A percentile compares a stretch with the other conserved stretches of the same genome.
phyloP scores from a whole-genome alignment of 164 flowering plant genomes.

The Vitis vinifera region DNA sequence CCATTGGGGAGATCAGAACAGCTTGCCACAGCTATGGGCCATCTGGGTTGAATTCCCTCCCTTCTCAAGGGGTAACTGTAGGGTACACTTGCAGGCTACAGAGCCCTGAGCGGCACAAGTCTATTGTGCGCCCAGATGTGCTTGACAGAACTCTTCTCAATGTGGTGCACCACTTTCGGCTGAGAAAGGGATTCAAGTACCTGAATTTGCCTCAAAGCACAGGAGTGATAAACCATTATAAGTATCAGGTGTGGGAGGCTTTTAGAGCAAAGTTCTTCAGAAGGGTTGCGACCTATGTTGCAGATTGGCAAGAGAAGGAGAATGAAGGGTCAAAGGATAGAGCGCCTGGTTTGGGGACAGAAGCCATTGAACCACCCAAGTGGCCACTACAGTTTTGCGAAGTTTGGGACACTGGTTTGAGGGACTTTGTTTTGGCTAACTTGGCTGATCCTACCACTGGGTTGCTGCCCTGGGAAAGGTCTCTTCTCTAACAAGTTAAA shows the following conservation, averaged over 20 bases:
- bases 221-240: conserved; percentile 77
- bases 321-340: conserved; percentile 86
- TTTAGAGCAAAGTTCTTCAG: conserved; percentile 78
- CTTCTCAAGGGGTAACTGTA: conserved; percentile 62
- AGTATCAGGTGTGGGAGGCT: conserved; percentile 89
- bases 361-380: conserved; percentile 81
- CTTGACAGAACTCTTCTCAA: conserved; percentile 60
- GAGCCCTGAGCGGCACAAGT: conserved; percentile 85
- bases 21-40: conserved; percentile 91
- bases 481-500: conserved; percentile 11
- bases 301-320: conserved; percentile 81
- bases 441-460: conserved; percentile 58
- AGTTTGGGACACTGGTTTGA: conserved; percentile 86
- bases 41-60: conserved; percentile 61
- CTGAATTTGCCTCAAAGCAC: conserved; percentile 49
- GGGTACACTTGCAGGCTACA: conserved; percentile 89
- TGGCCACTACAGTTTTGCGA: conserved; percentile 82
- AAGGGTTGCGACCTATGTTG: conserved; percentile 91
- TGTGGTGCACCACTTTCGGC: conserved; percentile 83
- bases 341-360: conserved; percentile 92
- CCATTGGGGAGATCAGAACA: conserved; percentile 76
- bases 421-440: conserved; percentile 65
- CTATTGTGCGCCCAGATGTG: conserved; percentile 66
- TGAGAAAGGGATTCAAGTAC: conserved; percentile 48
- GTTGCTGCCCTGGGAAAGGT: conserved; percentile 70